Evolutionary conservation across 2,329 filamentous ascomycete genomes (phyloP), one percentile per base, ranked within the genome.

Genomic region (Fusarium devonianum): DNA sequence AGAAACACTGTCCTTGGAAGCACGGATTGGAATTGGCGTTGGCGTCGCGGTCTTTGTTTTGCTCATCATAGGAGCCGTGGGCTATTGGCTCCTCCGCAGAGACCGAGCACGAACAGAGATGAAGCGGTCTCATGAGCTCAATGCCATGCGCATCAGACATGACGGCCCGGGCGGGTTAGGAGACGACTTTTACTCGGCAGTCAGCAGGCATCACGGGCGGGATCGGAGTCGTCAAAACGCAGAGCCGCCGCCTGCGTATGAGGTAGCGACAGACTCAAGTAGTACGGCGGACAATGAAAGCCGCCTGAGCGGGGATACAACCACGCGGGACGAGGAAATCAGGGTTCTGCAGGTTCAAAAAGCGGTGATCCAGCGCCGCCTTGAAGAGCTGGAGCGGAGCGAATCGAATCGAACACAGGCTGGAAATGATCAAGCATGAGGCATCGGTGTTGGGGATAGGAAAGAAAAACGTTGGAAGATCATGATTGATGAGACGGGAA

Each of bases 11-110:
- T 65, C 70, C 8, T 33, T 69, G 13, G 59, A 64, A 8, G 69
- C 67, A 12, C 65, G 66, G 19, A 68, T 73, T 25, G 71, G 71
- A 14, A 72, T 73, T 32, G 71, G 71, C 12, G 53, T 72, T 22
- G 69, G 69, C 13, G 64, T 69, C 8, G 56, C 63, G 6, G 48
- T 65, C 5, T 69, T 69, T 25, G 62, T 67, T 10, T 29, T 73
- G 14, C 37, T 73, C 11, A 49, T 58, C 8, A 46, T 73, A 12
- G 69, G 57, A 5, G 43, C 53, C 5, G 25, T 62, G 26, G 49
- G 64, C 4, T 64, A 68, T 19, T 62, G 60, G 23, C 58, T 70
- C 19, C 30, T 66, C 7, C 67, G 63, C 17, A 60, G 61, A 56
- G 63, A 65, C 16, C 45, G 49, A 37, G 25, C 22, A 18, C 45